phyloP scores from a whole-genome alignment of 345 rosid species.

The Acer campestre region DNA sequence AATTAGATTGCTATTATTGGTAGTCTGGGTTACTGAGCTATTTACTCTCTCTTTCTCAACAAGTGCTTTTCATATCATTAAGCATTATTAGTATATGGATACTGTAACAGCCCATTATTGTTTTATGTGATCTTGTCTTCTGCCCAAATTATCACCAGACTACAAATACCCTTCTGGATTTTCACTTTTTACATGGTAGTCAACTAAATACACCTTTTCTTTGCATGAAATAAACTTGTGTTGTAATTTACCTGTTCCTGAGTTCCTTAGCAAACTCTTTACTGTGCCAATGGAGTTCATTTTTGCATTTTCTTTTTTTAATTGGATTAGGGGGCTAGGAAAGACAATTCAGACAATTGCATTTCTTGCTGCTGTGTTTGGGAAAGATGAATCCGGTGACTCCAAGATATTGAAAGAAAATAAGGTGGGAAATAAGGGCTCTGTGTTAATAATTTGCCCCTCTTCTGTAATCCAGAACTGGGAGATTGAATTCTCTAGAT shows the following conservation, averaged over 20 bases:
- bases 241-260: neutral
- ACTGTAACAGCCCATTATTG: too few species aligned
- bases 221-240: neutral
- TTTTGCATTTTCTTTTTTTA: neutral
- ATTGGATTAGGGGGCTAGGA: slow-evolving; percentile 75
- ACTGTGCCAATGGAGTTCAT: neutral
- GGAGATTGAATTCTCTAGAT: slow-evolving; percentile 86
- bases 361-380: slow-evolving; percentile 82
- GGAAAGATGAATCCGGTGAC: slow-evolving; percentile 60
- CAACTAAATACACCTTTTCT: neutral
- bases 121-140: too few species aligned
- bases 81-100: neutral
- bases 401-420: slow-evolving; percentile 26
- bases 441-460: slow-evolving; percentile 79
- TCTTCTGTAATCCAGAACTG: slow-evolving; percentile 89
- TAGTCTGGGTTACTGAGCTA: neutral
- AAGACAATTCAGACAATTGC: slow-evolving; percentile 97
- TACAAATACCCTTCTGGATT: neutral
- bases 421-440: slow-evolving; percentile 42
- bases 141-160: neutral
- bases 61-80: neutral
- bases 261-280: neutral
- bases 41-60: neutral
- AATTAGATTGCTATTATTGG: neutral
- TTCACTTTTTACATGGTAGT: neutral